Base-by-base conservation (phyloP, 2,329 filamentous ascomycete species). In the Microdochium bolleyi region DNA sequence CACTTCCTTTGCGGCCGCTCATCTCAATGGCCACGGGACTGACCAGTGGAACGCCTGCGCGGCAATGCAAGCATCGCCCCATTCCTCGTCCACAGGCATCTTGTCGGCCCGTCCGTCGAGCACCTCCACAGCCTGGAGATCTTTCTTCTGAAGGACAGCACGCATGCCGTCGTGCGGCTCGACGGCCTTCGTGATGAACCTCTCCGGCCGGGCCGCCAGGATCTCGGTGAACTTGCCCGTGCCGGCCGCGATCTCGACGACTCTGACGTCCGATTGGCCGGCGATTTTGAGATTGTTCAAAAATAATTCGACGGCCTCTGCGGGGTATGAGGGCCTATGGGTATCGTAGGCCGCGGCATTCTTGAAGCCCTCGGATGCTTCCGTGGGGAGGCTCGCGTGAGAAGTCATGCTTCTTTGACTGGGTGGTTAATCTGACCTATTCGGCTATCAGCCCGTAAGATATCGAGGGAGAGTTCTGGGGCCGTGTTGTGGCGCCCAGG, bases 211-310 rank as follows among this genome's bases (percentile, higher is more conserved):
- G 14, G 66, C 70, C 7, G 81, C 79, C 32, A 90, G 72, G 19
- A 77, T 60, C 64, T 85, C 81, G 0, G 85, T 88, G 61, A 88
- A 84, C 61, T 88, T 88, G 24, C 86, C 86, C 1, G 85, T 88
- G 0, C 85, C 85, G 2, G 84, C 82, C 1, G 78, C 85, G 19
- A 89, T 71, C 63, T 89, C 85, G 24, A 88, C 64, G 41, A 88
- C 68, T 48, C 68, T 74, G 14, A 77, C 76, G 48, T 71, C 69
- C 7, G 67, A 51, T 19, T 72, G 61, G 24, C 71, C 73, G 25
- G 72, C 67, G 9, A 89, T 65, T 5, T 72, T 67, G n/a, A 87
- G 70, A 49, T 75, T 71, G 16, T 64, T 59, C 3, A 91, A 75
- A 19, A 91, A 77, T 34, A 70, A 67, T 21, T 79, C 70, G 14